Evolutionary conservation across 805 yeast genomes (phyloP).

Genomic region (Candida multigemmis): DNA sequence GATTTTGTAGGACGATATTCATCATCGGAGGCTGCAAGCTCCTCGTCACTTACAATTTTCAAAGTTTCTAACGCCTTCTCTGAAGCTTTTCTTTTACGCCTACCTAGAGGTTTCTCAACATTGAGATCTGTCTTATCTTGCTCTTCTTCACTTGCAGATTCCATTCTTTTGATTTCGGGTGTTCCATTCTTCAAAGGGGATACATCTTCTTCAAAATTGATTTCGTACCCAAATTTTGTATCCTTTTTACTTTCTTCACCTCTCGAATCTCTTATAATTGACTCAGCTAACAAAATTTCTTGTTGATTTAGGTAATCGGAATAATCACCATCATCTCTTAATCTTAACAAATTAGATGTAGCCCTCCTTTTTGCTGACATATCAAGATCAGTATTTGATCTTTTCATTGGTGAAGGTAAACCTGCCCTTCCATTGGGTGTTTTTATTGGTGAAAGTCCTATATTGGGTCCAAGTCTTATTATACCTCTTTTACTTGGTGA

Average conservation of each 20-base stretch:
- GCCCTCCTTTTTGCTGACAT: slow-evolving; percentile 44
- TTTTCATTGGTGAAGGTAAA: slow-evolving; percentile 31
- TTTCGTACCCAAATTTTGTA: slow-evolving; percentile 17
- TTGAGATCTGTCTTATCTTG: not conserved
- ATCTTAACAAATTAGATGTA: slow-evolving; percentile 19
- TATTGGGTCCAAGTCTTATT: slow-evolving; percentile 1
- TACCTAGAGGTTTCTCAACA: too few species aligned
- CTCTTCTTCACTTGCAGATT: slow-evolving; percentile 7
- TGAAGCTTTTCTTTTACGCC: not conserved
- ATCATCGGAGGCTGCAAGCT: too few species aligned
- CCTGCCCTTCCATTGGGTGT: slow-evolving; percentile 40
- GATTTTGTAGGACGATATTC: too few species aligned
- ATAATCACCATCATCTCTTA: slow-evolving; percentile 23
- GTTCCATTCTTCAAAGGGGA: not conserved
- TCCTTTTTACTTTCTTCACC: slow-evolving; percentile 5
- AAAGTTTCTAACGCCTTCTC: not conserved
- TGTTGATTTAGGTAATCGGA: slow-evolving; percentile 19
- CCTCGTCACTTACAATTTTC: too few species aligned
- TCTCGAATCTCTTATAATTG: slow-evolving; percentile 16
- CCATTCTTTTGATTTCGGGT: not conserved
- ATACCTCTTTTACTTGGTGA: slow-evolving; percentile 29
- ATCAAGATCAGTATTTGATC: slow-evolving; percentile 30
- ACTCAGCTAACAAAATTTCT: slow-evolving; percentile 38
- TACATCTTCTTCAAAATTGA: slow-evolving; percentile 12
- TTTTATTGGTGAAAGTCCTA: slow-evolving; percentile 14